A percentile compares a stretch with the other conserved stretches of the same genome.
Evolutionary conservation across 306 rosid genomes (phyloP).

Genomic region (Fagus sylvatica): DNA sequence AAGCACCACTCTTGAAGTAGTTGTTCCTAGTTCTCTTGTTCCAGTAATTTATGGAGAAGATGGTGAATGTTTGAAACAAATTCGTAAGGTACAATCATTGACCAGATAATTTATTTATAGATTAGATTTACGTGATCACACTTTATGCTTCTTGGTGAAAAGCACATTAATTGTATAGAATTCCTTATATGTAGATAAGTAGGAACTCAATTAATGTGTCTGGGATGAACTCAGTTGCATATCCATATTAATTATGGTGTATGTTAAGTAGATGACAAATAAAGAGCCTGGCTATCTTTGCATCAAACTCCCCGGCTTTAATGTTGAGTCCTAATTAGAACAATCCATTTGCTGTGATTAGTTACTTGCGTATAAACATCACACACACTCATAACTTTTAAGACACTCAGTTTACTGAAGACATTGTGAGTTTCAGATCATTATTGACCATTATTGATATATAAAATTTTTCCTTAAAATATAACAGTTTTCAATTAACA

Average conservation of each 20-base stretch:
- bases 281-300: too few species aligned
- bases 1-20: conserved; percentile 87
- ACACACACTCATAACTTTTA: not conserved
- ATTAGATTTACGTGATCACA: not conserved
- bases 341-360: not conserved
- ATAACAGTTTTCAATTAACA: not conserved
- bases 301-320: too few species aligned
- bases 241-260: not conserved
- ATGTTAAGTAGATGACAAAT: too few species aligned
- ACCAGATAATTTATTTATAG: not conserved
- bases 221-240: not conserved
- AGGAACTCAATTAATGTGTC: not conserved
- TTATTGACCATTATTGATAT: not conserved
- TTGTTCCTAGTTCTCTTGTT: conserved; percentile 78
- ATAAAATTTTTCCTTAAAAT: not conserved
- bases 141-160: not conserved
- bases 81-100: conserved; percentile 67
- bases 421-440: not conserved
- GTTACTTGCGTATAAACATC: not conserved
- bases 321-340: not conserved
- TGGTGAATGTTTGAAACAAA: conserved; percentile 96
- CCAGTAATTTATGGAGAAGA: conserved; percentile 84
- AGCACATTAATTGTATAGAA: too few species aligned
- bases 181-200: too few species aligned
- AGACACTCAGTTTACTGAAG: not conserved